Base-by-base conservation (phyloP, 345 rosid species). In the Salix caprea region DNA sequence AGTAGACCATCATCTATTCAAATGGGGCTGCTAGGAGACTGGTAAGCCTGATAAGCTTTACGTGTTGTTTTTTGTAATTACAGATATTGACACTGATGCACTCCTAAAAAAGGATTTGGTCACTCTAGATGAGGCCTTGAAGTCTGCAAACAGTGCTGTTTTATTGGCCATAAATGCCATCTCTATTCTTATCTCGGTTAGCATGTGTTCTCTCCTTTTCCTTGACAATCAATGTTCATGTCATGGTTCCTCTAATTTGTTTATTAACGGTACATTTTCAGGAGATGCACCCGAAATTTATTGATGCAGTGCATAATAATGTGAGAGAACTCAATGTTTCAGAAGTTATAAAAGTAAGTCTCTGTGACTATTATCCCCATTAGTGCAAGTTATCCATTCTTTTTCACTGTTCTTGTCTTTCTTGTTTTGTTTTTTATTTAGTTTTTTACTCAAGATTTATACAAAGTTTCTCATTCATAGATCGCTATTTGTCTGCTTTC, bases 51-150 rank as follows among this genome's bases (percentile, higher is more conserved):
- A 74, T 77, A 70, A 73, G 73, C 85, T 65, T 67, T 26, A 5
- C 13, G 42, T 11, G 61, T 52, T 68, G 34, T 30, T 42, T 70
- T 65, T 32, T 81, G 76, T 56, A 28, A 28, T 39, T 80, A 40
- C 89, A 95, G 99, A 91, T 88, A 89, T 95, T 82, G 97, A 91
- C 80, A 86, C 93, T 13, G 93, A 95, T 79, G 80, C 83, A 70
- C 87, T 95, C 75, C 96, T 95, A 13, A 86, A 93, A 78, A 93
- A 89, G 78, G 97, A 93, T 73, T 62, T 87, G 82, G 95, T 93
- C 72, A 95, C 99, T 44, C 86, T 95, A 72, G 97, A 95, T 21
- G 97, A 91, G 86, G 99, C 97, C 74, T 78, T 95, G 80, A 91
- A 83, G 86, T 89, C 87, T 78, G 97, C 96, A 75, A 90, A 95